Evolutionary conservation across 2,329 filamentous ascomycete genomes (phyloP).

Genomic region (Lithohypha guttulata): DNA sequence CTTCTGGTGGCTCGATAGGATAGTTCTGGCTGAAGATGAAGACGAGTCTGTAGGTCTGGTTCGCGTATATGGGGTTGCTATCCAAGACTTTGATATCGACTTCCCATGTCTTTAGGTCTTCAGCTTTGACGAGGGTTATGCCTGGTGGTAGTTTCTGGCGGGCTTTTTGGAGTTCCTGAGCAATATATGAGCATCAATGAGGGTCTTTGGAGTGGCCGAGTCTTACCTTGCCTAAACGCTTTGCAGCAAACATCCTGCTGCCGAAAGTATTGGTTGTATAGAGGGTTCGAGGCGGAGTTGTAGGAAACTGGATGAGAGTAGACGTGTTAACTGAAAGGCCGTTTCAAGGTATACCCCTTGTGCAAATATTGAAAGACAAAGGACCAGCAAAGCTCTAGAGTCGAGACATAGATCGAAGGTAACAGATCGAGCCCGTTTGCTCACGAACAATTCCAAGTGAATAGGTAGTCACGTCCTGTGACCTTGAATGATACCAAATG

Average conservation of each 20-base stretch:
- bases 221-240: not conserved
- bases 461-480: too few species aligned
- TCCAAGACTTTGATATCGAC: constrained; percentile 89
- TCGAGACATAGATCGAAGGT: too few species aligned
- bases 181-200: not conserved
- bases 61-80: constrained; percentile 73
- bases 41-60: constrained; percentile 71
- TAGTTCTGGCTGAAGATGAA: constrained; percentile 78
- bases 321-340: too few species aligned
- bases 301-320: too few species aligned
- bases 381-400: too few species aligned
- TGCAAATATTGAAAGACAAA: too few species aligned
- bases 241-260: not conserved
- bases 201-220: not conserved
- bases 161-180: constrained; percentile 47
- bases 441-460: too few species aligned
- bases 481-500: too few species aligned
- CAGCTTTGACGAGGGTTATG: constrained; percentile 69
- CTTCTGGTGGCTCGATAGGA: constrained; percentile 93
- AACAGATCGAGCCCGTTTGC: too few species aligned
- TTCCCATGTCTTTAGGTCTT: constrained; percentile 79
- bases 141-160: constrained; percentile 50
- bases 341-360: too few species aligned
- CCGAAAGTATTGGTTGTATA: too few species aligned
- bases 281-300: too few species aligned